Conservation (phyloP, 345 rosid species). For the Passiflora organensis region DNA sequence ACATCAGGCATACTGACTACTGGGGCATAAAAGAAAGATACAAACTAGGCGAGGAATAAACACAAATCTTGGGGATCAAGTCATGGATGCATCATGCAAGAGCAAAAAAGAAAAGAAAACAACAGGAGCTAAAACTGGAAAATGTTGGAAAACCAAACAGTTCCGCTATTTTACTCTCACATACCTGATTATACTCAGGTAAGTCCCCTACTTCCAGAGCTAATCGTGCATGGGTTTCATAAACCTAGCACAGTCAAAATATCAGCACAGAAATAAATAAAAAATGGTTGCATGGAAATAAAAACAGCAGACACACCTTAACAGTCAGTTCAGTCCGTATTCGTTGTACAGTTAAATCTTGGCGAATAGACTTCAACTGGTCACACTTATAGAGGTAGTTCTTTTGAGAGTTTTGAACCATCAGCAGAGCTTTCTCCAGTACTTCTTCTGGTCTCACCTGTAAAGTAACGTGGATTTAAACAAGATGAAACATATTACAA, state of each 20-base stretch:
- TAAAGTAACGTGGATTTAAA: conserved; percentile 10
- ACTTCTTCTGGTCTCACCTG: conserved; percentile 99
- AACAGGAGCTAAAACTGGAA: too few species aligned
- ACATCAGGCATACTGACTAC: too few species aligned
- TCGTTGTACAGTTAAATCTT: conserved; percentile 92
- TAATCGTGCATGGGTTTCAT: conserved; percentile 97
- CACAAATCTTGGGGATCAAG: too few species aligned
- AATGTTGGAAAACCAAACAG: too few species aligned
- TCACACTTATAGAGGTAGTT: conserved; percentile 95
- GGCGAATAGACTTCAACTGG: conserved; percentile 97
- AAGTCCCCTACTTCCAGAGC: conserved; percentile 89
- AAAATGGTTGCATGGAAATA: neutral
- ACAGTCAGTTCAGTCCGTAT: conserved; percentile 79
- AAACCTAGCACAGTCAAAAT: conserved; percentile 55
- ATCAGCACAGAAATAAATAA: conserved; percentile 5
- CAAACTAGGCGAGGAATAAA: too few species aligned
- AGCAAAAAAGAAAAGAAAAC: too few species aligned
- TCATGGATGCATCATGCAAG: too few species aligned
- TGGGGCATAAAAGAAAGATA: too few species aligned
- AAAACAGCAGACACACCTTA: conserved; percentile 43
- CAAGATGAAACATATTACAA: neutral
- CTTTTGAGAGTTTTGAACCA: conserved; percentile 84
- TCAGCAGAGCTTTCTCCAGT: conserved; percentile 75
- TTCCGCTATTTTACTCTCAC: too few species aligned
- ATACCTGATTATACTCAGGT: conserved; percentile 94